phyloP scores from a whole-genome alignment of 768 basidiomycete genomes.

The Lactarius quietus region DNA sequence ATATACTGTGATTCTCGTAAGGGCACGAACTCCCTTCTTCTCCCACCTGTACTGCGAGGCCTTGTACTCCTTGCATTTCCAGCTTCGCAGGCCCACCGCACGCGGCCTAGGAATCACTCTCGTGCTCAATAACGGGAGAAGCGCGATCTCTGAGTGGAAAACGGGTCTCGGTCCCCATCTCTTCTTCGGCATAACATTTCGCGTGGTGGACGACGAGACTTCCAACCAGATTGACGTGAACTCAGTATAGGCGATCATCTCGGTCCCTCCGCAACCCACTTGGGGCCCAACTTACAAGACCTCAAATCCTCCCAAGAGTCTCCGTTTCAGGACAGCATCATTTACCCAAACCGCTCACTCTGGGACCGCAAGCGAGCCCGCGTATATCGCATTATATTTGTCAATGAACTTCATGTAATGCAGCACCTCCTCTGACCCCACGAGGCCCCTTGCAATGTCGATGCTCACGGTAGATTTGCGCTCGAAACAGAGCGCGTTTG shows the following conservation, averaged over 20 bases:
- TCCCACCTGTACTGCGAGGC: not conserved
- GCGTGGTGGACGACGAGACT: not conserved
- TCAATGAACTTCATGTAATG: not conserved
- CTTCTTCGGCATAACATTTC: not conserved
- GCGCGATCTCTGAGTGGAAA: too few species aligned
- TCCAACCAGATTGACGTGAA: not conserved
- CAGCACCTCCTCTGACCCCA: too few species aligned
- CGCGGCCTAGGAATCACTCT: not conserved
- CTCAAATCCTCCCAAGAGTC: too few species aligned
- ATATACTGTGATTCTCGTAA: not conserved
- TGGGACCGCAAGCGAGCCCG: not conserved
- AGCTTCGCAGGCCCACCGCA: constrained; percentile 4
- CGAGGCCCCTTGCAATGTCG: too few species aligned
- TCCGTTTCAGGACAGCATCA: too few species aligned
- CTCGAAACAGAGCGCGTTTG: too few species aligned
- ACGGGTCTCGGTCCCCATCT: not conserved
- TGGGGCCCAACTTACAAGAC: too few species aligned
- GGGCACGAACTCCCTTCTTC: not conserved
- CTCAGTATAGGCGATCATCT: not conserved
- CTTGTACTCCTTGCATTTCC: constrained; percentile 4
- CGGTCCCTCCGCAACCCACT: too few species aligned
- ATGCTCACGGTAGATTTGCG: too few species aligned
- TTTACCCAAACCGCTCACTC: not conserved
- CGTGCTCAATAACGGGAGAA: too few species aligned
- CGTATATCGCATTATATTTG: constrained; percentile 1